phyloP scores from a whole-genome alignment of 306 rosid species.

The Coriaria nepalensis region DNA sequence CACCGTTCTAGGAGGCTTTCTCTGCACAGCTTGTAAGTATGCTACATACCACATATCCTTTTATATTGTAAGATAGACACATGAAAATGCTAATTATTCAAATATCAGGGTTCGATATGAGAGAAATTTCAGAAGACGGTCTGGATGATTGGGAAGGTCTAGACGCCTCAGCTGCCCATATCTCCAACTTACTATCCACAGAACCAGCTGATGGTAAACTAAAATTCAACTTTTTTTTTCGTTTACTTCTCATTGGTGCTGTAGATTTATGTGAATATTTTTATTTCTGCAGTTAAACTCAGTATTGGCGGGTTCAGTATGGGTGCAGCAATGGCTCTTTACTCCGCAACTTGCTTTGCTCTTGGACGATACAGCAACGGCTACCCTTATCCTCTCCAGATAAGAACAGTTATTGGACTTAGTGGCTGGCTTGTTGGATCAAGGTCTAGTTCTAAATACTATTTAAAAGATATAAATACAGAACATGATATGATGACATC shows the following conservation, averaged over 20 bases:
- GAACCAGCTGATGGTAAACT: constrained; percentile 84
- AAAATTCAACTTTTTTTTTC: background rate
- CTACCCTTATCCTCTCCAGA: constrained; percentile 57
- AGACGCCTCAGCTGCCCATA: constrained; percentile 92
- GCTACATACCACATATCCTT: background rate
- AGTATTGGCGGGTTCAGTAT: constrained; percentile 97
- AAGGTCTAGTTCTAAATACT: constrained; percentile 30
- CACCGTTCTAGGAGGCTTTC: constrained; percentile 80
- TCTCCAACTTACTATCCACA: constrained; percentile 80
- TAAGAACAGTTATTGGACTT: constrained; percentile 80
- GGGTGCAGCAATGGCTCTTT: constrained; percentile 96
- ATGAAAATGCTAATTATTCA: constrained; percentile 12
- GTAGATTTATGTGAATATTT: constrained; percentile 6
- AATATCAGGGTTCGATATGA: constrained; percentile 81
- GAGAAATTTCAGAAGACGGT: constrained; percentile 86
- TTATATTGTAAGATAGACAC: background rate
- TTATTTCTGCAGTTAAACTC: constrained; percentile 68
- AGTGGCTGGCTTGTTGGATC: constrained; percentile 99
- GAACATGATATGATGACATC: background rate
- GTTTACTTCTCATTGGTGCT: background rate
- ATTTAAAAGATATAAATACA: background rate
- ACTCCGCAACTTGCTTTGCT: constrained; percentile 94
- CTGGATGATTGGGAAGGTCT: constrained; percentile 98
- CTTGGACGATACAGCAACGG: constrained; percentile 80
- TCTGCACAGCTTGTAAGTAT: constrained; percentile 74